phyloP scores from a whole-genome alignment of 75 land plant genomes.

The Sequoia sempervirens region DNA sequence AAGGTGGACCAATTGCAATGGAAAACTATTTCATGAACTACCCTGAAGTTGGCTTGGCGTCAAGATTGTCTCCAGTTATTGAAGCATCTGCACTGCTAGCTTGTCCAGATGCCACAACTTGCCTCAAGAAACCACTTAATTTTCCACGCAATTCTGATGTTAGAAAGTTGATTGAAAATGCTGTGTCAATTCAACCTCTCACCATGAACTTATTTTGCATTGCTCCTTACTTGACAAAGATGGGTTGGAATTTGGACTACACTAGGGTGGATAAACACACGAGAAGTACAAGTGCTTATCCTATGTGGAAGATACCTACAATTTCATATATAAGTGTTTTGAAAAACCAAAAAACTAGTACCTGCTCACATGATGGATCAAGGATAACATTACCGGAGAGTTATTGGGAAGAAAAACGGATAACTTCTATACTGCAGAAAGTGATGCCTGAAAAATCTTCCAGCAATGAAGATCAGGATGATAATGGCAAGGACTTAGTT shows the following conservation, averaged over 20 bases:
- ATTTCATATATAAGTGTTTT: background rate
- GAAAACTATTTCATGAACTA: slow-evolving; percentile 59
- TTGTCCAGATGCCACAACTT: slow-evolving; percentile 67
- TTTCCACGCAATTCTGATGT: no score
- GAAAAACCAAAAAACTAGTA: slow-evolving; percentile 9
- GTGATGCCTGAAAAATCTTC: slow-evolving; percentile 11
- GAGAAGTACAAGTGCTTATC: no score
- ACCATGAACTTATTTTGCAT: slow-evolving; percentile 4
- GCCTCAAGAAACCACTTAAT: slow-evolving; percentile 50
- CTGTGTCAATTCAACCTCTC: slow-evolving; percentile 44
- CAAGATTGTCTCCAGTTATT: slow-evolving; percentile 58
- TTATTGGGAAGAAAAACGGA: slow-evolving; percentile 93
- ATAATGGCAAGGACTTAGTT: background rate
- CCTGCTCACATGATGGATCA: slow-evolving; percentile 45
- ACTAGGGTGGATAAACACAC: no score
- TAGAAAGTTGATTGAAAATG: no score
- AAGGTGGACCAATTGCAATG: slow-evolving; percentile 50
- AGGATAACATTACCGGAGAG: slow-evolving; percentile 48
- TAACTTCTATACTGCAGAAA: slow-evolving; percentile 49
- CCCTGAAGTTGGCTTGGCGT: slow-evolving; percentile 25
- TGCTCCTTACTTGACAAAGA: no score
- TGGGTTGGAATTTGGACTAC: no score
- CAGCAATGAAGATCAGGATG: background rate
- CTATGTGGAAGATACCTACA: background rate
- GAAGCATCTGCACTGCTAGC: slow-evolving; percentile 83